Evolutionary conservation across 768 basidiomycete genomes (phyloP).

Genomic region (Pulveroboletus sp.): DNA sequence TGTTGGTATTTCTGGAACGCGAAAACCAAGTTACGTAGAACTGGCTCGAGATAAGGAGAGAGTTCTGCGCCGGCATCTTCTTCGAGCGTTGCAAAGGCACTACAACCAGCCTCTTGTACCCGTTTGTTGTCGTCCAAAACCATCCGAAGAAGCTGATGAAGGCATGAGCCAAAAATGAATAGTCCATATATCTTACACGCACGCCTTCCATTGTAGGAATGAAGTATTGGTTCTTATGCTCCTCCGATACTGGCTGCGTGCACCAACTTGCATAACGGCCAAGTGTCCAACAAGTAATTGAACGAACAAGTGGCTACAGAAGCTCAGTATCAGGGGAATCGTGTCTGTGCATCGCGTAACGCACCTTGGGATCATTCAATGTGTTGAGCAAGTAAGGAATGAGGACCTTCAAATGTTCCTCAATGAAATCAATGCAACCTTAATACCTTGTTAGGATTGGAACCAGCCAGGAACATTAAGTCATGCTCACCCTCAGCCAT

Average conservation of each 20-base stretch:
- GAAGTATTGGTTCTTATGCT: conserved; percentile 87
- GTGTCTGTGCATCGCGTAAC: conserved; percentile 8
- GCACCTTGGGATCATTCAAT: conserved; percentile 86
- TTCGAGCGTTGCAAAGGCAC: conserved; percentile 96
- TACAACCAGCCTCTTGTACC: conserved; percentile 98
- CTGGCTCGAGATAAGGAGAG: conserved; percentile 90
- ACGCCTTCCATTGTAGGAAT: conserved; percentile 99
- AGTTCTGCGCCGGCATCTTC: conserved; percentile 92
- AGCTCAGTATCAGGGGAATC: conserved; percentile 2
- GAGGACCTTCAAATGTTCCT: conserved; percentile 89
- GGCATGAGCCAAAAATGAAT: neutral
- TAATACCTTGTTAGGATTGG: conserved; percentile 8
- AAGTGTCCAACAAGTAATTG: conserved; percentile 99
- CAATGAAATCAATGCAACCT: conserved; percentile 97
- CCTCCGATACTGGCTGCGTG: conserved; percentile 76
- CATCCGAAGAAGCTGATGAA: conserved; percentile 85
- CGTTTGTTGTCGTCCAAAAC: conserved; percentile 98
- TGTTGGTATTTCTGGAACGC: conserved; percentile 99
- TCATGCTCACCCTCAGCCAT: conserved; percentile 86
- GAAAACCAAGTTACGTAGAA: conserved; percentile 89
- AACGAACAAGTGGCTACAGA: conserved; percentile 85
- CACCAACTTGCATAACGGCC: conserved; percentile 98
- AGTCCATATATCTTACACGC: conserved; percentile 31
- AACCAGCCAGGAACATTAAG: neutral
- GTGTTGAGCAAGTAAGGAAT: conserved; percentile 91